phyloP scores from a whole-genome alignment of 2,329 filamentous ascomycete genomes.

The Calonectria hongkongensis region DNA sequence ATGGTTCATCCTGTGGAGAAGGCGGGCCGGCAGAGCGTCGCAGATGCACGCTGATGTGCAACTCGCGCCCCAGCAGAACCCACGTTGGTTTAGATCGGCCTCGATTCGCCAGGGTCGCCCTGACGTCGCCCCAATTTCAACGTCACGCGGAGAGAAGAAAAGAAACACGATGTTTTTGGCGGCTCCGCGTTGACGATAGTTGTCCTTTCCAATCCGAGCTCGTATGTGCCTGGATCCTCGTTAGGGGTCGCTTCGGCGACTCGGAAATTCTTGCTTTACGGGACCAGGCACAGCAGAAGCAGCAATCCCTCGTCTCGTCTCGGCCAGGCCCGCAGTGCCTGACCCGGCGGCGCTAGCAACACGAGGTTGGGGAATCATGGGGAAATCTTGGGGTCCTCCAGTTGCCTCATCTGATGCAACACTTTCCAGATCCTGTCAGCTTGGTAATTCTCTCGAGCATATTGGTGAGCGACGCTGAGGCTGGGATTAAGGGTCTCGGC shows the following conservation, averaged over 20 bases:
- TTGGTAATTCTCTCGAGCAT: conserved; percentile 36
- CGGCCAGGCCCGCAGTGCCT: conserved; percentile 28
- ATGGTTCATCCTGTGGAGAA: conserved; percentile 46
- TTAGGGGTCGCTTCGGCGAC: conserved; percentile 15
- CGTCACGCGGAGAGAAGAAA: conserved; percentile 49
- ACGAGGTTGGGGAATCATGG: conserved; percentile 16
- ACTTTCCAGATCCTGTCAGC: conserved; percentile 31
- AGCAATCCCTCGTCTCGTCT: conserved; percentile 30
- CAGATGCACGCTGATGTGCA: conserved; percentile 39
- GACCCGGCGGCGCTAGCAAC: conserved; percentile 32
- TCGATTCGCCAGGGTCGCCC: conserved; percentile 38
- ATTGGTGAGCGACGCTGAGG: conserved; percentile 27
- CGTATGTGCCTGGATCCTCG: conserved; percentile 11
- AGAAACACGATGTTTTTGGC: conserved; percentile 17
- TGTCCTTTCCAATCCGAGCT: conserved; percentile 15
- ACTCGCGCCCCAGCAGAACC: conserved; percentile 32
- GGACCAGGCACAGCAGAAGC: conserved; percentile 35
- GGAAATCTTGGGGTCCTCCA: conserved; percentile 29
- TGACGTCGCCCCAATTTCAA: conserved; percentile 39
- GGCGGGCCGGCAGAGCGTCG: conserved; percentile 40
- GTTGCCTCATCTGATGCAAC: conserved; percentile 29
- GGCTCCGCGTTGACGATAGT: conserved; percentile 4
- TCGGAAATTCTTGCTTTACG: conserved; percentile 44
- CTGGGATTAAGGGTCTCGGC: conserved; percentile 25
- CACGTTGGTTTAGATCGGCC: conserved; percentile 45